Percentiles rank a stretch among this genome's conserved stretches.
Evolutionary conservation across 1,139 yeast genomes (phyloP).

Genomic region (Debaryomyces coudertii): DNA sequence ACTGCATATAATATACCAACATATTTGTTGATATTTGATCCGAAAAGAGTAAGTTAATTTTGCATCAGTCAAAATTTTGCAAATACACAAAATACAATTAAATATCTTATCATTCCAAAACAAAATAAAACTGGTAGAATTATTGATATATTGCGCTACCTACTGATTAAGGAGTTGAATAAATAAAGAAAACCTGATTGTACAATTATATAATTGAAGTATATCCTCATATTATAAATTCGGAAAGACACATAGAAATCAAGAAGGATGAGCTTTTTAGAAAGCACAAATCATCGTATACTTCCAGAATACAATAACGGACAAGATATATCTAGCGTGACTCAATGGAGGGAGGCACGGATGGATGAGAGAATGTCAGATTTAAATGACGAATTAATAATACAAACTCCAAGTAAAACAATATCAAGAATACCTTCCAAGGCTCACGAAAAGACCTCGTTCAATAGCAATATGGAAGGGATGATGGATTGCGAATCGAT

Average conservation of each 20-base stretch:
- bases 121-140: slow-evolving; percentile 1
- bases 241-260: not conserved
- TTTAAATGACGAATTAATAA: slow-evolving; percentile 10
- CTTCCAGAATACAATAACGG: slow-evolving; percentile 4
- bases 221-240: not conserved
- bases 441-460: not conserved
- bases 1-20: not conserved
- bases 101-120: slow-evolving; percentile 6
- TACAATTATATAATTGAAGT: not conserved
- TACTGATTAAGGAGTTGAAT: not conserved
- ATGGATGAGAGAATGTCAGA: slow-evolving; percentile 4
- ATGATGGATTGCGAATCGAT: slow-evolving; percentile 13
- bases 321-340: not conserved
- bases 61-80: slow-evolving; percentile 8
- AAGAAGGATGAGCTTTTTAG: slow-evolving; percentile 16
- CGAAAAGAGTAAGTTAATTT: slow-evolving; percentile 8
- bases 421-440: slow-evolving; percentile 1
- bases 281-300: slow-evolving; percentile 13
- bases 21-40: slow-evolving; percentile 5
- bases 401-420: slow-evolving; percentile 8
- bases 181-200: not conserved
- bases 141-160: not conserved
- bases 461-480: not conserved
- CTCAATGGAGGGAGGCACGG: not conserved
- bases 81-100: slow-evolving; percentile 8